Evolutionary conservation across 2,329 filamentous ascomycete species (phyloP).

Genomic region (Scedosporium minutisporum): DNA sequence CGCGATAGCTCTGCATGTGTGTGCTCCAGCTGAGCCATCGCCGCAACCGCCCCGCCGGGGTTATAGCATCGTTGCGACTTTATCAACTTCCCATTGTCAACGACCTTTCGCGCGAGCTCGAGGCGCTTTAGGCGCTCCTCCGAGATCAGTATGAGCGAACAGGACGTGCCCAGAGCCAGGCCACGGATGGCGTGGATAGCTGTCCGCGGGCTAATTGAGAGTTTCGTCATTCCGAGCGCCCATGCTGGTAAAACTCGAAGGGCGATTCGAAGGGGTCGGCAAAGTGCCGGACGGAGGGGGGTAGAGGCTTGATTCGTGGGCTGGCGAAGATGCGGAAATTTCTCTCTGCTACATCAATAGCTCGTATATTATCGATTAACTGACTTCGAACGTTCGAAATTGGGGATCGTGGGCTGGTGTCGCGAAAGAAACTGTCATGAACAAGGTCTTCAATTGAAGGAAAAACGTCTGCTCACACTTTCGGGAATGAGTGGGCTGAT

Average conservation of each 20-base stretch:
- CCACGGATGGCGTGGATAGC: conserved; percentile 46
- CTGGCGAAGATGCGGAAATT: not conserved
- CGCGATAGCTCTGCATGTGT: not conserved
- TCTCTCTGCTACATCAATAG: not conserved
- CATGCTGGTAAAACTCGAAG: not conserved
- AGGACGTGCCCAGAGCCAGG: conserved; percentile 47
- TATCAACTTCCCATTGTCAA: conserved; percentile 34
- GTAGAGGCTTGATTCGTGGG: not conserved
- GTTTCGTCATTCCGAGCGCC: conserved; percentile 4
- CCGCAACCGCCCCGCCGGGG: conserved; percentile 9
- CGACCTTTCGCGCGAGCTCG: conserved; percentile 36
- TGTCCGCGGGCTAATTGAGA: conserved; percentile 38
- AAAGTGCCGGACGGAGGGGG: not conserved
- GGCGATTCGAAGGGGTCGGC: not conserved
- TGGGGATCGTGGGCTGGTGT: not conserved
- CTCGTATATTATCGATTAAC: not conserved
- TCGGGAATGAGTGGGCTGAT: conserved; percentile 2
- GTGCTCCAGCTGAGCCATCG: conserved; percentile 7
- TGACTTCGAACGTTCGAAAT: not conserved
- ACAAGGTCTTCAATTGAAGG: not conserved
- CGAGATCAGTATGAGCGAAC: conserved; percentile 43
- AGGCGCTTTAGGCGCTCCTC: conserved; percentile 48
- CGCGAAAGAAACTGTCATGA: not conserved
- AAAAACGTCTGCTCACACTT: not conserved
- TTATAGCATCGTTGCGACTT: conserved; percentile 11